Percentiles rank a stretch among this genome's conserved stretches.
Evolutionary conservation across 805 yeast species (phyloP).

Genomic region (Brettanomyces naardenensis): DNA sequence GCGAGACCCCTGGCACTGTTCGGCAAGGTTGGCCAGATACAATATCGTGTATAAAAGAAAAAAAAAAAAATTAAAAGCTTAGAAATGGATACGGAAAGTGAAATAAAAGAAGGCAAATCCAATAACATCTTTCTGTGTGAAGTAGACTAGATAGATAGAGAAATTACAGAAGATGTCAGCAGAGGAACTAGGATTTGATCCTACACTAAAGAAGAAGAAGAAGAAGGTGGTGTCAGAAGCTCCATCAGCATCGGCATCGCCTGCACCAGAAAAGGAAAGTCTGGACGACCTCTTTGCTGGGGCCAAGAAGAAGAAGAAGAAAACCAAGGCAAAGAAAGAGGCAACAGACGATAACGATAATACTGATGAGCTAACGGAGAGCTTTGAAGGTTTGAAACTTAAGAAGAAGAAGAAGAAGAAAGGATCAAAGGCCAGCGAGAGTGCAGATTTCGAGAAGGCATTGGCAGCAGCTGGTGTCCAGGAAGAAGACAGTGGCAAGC

Average conservation of each 20-base stretch:
- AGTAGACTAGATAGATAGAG: neutral
- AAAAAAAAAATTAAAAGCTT: too few species aligned
- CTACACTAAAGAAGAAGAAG: constrained; percentile 73
- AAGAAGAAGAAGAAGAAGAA: constrained; percentile 81
- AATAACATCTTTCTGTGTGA: neutral
- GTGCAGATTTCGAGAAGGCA: constrained; percentile 75
- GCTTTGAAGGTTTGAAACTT: constrained; percentile 56
- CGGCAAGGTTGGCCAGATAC: too few species aligned
- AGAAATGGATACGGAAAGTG: too few species aligned
- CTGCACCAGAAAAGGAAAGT: constrained; percentile 28
- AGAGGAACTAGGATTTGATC: constrained; percentile 60
- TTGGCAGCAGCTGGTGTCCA: constrained; percentile 85
- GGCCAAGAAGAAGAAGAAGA: constrained; percentile 80
- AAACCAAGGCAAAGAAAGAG: constrained; percentile 38
- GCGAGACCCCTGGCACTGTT: too few species aligned
- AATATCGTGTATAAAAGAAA: too few species aligned
- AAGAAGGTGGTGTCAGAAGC: constrained; percentile 39
- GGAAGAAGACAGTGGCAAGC: constrained; percentile 22
- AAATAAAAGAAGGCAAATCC: too few species aligned
- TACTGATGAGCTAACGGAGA: constrained; percentile 42
- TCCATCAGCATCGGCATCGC: constrained; percentile 15
- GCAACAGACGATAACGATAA: constrained; percentile 26
- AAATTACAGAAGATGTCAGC: constrained; percentile 12
- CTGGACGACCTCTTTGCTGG: constrained; percentile 68
- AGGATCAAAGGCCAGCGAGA: constrained; percentile 49